Evolutionary conservation across 345 rosid genomes (phyloP).

Genomic region (Kernera saxatilis): DNA sequence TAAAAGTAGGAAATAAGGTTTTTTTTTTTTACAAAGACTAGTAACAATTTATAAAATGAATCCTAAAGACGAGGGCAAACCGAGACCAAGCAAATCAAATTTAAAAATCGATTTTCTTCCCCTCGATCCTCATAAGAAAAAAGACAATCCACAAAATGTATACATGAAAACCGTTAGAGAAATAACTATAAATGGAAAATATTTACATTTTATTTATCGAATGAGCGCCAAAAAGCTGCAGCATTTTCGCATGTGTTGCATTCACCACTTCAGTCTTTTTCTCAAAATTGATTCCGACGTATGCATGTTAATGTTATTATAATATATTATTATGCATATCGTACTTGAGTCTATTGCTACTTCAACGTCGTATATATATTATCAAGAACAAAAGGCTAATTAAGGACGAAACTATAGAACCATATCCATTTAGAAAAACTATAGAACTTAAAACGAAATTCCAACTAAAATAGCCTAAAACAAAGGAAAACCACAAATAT

Average conservation of each 20-base stretch:
- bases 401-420: neutral
- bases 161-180: neutral
- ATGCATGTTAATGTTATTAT: neutral
- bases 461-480: constrained; percentile 10
- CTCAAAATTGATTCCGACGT: neutral
- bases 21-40: neutral
- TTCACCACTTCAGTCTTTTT: too few species aligned
- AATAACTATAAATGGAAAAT: neutral
- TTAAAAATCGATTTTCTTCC: neutral
- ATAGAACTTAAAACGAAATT: neutral
- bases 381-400: neutral
- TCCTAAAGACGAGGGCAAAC: constrained; percentile 12
- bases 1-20: neutral
- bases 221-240: too few species aligned
- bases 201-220: neutral
- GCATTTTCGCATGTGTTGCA: too few species aligned
- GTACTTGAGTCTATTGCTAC: neutral
- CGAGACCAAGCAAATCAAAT: neutral
- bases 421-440: too few species aligned
- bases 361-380: neutral
- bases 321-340: too few species aligned
- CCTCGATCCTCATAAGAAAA: neutral
- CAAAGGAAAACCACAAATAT: constrained; percentile 13
- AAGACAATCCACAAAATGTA: neutral
- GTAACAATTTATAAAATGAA: neutral